Evolutionary conservation across 371 early-diverging fungal genomes (phyloP).

Genomic region (Batkoa obscura): DNA sequence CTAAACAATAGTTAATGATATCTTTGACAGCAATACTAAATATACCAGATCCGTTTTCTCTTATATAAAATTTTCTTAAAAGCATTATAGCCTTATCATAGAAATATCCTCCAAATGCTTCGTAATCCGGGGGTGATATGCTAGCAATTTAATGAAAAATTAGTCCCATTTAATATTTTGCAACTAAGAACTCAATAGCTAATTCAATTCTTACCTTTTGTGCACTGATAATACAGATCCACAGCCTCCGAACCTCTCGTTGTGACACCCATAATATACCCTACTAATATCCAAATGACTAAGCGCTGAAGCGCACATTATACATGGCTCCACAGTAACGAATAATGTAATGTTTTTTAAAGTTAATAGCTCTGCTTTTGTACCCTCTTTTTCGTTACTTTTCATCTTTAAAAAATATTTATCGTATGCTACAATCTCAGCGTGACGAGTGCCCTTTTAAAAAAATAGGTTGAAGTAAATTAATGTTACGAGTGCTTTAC

Average conservation of each 20-base stretch:
- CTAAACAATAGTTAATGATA: constrained; percentile 15
- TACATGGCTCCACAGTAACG: constrained; percentile 98
- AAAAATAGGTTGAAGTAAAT: no score
- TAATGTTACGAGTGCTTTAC: no score
- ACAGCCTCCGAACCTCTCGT: constrained; percentile 92
- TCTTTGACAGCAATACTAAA: neutral
- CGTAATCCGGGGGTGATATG: constrained; percentile 19
- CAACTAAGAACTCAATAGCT: neutral
- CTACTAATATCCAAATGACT: constrained; percentile 11
- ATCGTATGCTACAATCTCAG: constrained; percentile 82
- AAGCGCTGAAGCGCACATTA: constrained; percentile 95
- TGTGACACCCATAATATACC: constrained; percentile 78
- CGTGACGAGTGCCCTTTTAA: constrained; percentile 69
- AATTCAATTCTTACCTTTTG: neutral
- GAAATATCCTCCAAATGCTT: constrained; percentile 44
- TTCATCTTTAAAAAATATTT: constrained; percentile 22
- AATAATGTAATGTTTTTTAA: constrained; percentile 54
- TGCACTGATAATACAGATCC: constrained; percentile 71
- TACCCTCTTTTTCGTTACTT: neutral
- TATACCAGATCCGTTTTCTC: constrained; percentile 70
- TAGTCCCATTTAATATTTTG: neutral
- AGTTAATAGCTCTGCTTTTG: neutral
- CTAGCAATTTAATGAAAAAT: neutral
- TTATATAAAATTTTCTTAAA: constrained; percentile 73
- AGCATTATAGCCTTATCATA: constrained; percentile 68